Conservation (phyloP, 2,329 filamentous ascomycete species). For the Scedosporium aurantiacum region DNA sequence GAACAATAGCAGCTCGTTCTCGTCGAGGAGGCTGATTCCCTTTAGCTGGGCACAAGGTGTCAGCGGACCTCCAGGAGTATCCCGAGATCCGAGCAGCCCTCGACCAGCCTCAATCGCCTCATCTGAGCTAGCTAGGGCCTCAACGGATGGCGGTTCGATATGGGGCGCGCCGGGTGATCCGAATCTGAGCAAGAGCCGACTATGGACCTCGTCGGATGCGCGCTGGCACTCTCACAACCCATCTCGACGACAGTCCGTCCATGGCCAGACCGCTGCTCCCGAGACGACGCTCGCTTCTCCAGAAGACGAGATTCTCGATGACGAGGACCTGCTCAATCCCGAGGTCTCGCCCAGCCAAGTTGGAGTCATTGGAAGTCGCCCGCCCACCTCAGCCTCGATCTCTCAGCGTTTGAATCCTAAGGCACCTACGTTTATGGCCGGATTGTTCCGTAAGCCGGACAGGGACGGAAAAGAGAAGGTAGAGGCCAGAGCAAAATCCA, state of each 20-base stretch:
- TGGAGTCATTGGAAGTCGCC: constrained; percentile 71
- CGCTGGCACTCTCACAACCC: constrained; percentile 52
- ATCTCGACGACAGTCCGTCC: constrained; percentile 70
- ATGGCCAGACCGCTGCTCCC: constrained; percentile 57
- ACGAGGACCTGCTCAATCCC: constrained; percentile 41
- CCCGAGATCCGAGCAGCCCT: constrained; percentile 48
- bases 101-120: constrained; percentile 60
- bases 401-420: constrained; percentile 69
- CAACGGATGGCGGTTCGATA: constrained; percentile 66
- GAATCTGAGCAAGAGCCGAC: constrained; percentile 38
- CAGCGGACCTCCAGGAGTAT: constrained; percentile 34
- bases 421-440: constrained; percentile 75
- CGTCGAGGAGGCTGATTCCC: constrained; percentile 31
- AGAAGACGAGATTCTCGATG: constrained; percentile 52
- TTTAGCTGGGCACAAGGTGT: constrained; percentile 38
- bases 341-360: constrained; percentile 46
- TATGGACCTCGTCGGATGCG: constrained; percentile 54
- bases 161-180: constrained; percentile 48
- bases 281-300: constrained; percentile 52
- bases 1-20: constrained; percentile 22
- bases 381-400: constrained; percentile 34
- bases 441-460: constrained; percentile 43
- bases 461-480: constrained; percentile 20
- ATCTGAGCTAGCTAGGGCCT: constrained; percentile 62
- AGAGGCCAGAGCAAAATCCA: constrained; percentile 21